phyloP scores from a whole-genome alignment of 345 rosid genomes.

The Hibiscus tridactylites region DNA sequence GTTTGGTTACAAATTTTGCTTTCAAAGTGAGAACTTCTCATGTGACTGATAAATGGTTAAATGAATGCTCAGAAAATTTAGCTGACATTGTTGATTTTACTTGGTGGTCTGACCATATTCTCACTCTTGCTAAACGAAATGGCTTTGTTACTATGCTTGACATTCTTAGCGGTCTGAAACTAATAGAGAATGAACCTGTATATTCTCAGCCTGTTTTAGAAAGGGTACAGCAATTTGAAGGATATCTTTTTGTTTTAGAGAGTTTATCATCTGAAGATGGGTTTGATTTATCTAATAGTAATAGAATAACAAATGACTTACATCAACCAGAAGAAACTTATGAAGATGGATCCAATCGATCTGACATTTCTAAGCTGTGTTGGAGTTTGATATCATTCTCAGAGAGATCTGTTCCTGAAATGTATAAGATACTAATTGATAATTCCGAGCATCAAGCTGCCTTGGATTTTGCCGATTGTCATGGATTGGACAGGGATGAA shows the following conservation, averaged over 20 bases:
- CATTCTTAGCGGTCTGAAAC: slow-evolving; percentile 38
- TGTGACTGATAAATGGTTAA: slow-evolving; percentile 20
- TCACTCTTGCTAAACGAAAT: slow-evolving; percentile 48
- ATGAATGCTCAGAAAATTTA: slow-evolving; percentile 24
- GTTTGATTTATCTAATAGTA: slow-evolving; percentile 22
- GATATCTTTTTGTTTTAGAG: slow-evolving; percentile 64
- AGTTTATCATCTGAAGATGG: slow-evolving; percentile 30
- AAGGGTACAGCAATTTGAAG: slow-evolving; percentile 42
- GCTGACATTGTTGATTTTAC: slow-evolving; percentile 58
- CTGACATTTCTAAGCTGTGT: slow-evolving; percentile 27
- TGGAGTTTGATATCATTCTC: slow-evolving; percentile 78
- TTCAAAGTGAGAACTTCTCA: slow-evolving; percentile 25
- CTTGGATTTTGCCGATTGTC: slow-evolving; percentile 62
- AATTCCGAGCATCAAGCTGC: slow-evolving; percentile 58
- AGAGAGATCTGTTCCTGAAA: slow-evolving; percentile 71
- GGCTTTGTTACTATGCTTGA: slow-evolving; percentile 54
- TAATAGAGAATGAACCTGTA: slow-evolving; percentile 43
- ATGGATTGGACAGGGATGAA: slow-evolving; percentile 77
- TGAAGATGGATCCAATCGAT: slow-evolving; percentile 28
- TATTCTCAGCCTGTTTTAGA: slow-evolving; percentile 62
- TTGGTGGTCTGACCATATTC: slow-evolving; percentile 85
- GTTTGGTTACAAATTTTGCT: slow-evolving; percentile 28
- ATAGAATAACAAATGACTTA: slow-evolving; percentile 22
- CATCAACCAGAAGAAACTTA: slow-evolving; percentile 17
- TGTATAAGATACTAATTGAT: slow-evolving; percentile 64